phyloP scores from a whole-genome alignment of 495 filamentous ascomycete genomes.

The Aspergillus olivimuriae region DNA sequence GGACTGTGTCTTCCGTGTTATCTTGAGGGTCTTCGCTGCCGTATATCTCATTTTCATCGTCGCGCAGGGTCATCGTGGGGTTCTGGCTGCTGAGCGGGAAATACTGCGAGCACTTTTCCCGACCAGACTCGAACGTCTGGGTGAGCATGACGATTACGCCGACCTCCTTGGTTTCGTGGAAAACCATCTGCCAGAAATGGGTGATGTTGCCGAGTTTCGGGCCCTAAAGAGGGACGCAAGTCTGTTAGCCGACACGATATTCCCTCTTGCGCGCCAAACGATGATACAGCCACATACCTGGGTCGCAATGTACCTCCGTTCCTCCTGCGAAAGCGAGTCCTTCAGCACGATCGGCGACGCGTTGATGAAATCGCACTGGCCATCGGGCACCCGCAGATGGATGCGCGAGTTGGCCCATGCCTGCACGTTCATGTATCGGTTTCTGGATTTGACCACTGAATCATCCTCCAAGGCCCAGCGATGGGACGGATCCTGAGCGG shows the following conservation, averaged over 20 bases:
- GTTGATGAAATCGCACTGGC: conserved; percentile 88
- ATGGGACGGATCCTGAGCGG: conserved; percentile 34
- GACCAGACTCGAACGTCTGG: conserved; percentile 72
- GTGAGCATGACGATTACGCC: conserved; percentile 96
- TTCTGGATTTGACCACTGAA: conserved; percentile 49
- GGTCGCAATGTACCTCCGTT: conserved; percentile 60
- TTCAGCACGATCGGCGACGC: conserved; percentile 76
- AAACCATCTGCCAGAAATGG: conserved; percentile 95
- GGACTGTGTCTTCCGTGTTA: conserved; percentile 10
- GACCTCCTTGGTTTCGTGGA: conserved; percentile 70
- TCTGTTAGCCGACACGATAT: not conserved
- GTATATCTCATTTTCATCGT: conserved; percentile 33
- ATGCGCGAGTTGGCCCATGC: conserved; percentile 83
- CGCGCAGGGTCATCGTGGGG: conserved; percentile 56
- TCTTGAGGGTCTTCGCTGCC: conserved; percentile 20
- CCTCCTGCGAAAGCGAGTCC: conserved; percentile 44
- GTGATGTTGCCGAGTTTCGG: conserved; percentile 63
- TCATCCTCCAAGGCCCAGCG: conserved; percentile 47
- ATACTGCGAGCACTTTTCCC: conserved; percentile 89
- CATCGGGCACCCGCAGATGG: conserved; percentile 72
- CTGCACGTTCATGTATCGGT: conserved; percentile 81
- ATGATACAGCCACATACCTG: conserved; percentile 42
- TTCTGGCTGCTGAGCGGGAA: conserved; percentile 61
- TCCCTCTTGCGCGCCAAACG: conserved; percentile 9
- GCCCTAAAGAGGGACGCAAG: conserved; percentile 46